A percentile compares a stretch with the other conserved stretches of the same genome.
Evolutionary conservation across 495 filamentous ascomycete genomes (phyloP).

Genomic region (Clavariopsis aquatica): DNA sequence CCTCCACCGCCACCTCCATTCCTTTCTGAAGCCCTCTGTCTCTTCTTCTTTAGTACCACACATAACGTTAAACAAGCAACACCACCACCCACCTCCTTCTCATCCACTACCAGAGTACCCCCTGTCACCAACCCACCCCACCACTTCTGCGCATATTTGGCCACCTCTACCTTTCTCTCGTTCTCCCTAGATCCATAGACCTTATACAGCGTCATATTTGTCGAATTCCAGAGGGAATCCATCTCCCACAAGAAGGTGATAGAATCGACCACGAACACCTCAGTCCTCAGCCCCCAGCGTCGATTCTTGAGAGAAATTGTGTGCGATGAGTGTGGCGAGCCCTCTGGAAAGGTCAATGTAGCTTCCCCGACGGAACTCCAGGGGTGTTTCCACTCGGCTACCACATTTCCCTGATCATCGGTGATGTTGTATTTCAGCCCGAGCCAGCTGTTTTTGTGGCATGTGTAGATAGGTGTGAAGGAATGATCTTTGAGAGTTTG

Average conservation of each 20-base stretch:
- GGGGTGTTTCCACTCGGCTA: constrained; percentile 33
- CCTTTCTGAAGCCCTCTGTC: constrained; percentile 31
- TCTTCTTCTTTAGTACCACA: constrained; percentile 38
- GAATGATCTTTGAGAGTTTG: constrained; percentile 24
- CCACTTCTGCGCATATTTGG: constrained; percentile 36
- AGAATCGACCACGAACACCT: constrained; percentile 24
- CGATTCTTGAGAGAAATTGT: constrained; percentile 21
- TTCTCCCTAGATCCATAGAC: constrained; percentile 7
- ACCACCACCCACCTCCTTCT: constrained; percentile 27
- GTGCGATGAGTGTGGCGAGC: constrained; percentile 20
- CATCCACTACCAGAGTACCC: constrained; percentile 32
- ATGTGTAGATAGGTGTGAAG: constrained; percentile 8
- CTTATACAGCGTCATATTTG: constrained; percentile 31
- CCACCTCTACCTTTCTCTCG: constrained; percentile 27
- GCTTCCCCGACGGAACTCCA: constrained; percentile 30
- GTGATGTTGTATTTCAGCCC: constrained; percentile 21
- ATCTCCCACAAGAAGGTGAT: constrained; percentile 19
- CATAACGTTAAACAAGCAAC: constrained; percentile 28
- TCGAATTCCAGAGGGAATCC: constrained; percentile 18
- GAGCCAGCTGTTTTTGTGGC: constrained; percentile 15
- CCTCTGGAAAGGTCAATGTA: constrained; percentile 23
- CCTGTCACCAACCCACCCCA: constrained; percentile 32
- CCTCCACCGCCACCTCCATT: constrained; percentile 6
- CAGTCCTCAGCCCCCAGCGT: constrained; percentile 25
- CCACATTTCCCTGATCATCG: neutral